phyloP scores from a whole-genome alignment of 2,329 filamentous ascomycete genomes.

The Colletotrichum incanum region DNA sequence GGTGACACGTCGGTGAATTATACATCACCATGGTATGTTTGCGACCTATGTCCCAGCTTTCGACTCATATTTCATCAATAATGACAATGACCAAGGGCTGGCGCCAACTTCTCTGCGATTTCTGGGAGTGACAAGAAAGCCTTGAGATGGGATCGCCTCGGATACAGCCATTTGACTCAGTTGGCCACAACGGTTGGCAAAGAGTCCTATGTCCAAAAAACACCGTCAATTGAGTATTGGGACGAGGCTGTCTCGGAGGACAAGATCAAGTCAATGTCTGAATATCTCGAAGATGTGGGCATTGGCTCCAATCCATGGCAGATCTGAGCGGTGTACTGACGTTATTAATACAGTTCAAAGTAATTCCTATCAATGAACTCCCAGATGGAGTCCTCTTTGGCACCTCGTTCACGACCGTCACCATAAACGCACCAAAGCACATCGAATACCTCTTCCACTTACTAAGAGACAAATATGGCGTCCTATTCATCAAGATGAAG shows the following conservation, averaged over 20 bases:
- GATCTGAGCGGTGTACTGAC: not conserved
- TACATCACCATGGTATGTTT: slow-evolving; percentile 58
- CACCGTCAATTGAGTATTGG: slow-evolving; percentile 59
- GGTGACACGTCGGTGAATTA: slow-evolving; percentile 57
- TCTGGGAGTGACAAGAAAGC: slow-evolving; percentile 59
- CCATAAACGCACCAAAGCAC: slow-evolving; percentile 57
- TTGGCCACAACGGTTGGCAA: slow-evolving; percentile 51
- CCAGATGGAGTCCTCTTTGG: slow-evolving; percentile 54
- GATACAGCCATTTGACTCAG: slow-evolving; percentile 56
- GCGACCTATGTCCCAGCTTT: not conserved
- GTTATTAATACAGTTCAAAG: slow-evolving; percentile 50
- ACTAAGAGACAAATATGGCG: slow-evolving; percentile 50
- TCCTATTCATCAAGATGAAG: slow-evolving; percentile 51
- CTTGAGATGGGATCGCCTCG: slow-evolving; percentile 58
- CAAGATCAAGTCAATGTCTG: slow-evolving; percentile 58
- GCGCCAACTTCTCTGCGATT: slow-evolving; percentile 62
- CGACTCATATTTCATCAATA: too few species aligned
- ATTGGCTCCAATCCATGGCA: too few species aligned
- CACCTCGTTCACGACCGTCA: slow-evolving; percentile 55
- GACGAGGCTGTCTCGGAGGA: slow-evolving; percentile 55
- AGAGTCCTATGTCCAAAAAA: slow-evolving; percentile 55
- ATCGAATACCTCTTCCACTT: slow-evolving; percentile 50
- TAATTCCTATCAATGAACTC: slow-evolving; percentile 49
- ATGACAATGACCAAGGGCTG: slow-evolving; percentile 51
- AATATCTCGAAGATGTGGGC: slow-evolving; percentile 58